Evolutionary conservation across 2,329 filamentous ascomycete species (phyloP).

Genomic region (Acrocalymma vagum): DNA sequence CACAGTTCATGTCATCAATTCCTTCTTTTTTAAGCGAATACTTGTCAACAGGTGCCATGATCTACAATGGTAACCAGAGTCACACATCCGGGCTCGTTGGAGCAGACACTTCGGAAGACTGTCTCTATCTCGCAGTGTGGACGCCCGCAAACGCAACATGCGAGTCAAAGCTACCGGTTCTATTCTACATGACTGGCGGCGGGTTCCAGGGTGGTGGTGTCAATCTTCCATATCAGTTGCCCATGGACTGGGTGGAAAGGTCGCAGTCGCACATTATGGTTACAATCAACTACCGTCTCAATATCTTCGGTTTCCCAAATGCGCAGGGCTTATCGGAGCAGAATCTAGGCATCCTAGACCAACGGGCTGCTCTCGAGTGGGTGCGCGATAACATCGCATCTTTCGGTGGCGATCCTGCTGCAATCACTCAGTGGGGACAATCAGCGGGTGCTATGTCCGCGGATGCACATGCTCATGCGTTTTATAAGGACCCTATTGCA

Average conservation of each 20-base stretch:
- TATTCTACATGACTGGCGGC: slow-evolving; percentile 58
- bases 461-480: slow-evolving; percentile 58
- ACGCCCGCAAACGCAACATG: slow-evolving; percentile 38
- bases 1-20: slow-evolving; percentile 36
- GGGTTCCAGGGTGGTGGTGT: slow-evolving; percentile 54
- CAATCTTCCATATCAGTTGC: slow-evolving; percentile 45
- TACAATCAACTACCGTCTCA: slow-evolving; percentile 36
- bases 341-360: slow-evolving; percentile 47
- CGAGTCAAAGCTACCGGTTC: slow-evolving; percentile 47
- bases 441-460: slow-evolving; percentile 42
- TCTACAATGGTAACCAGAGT: slow-evolving; percentile 42
- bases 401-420: slow-evolving; percentile 29
- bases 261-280: slow-evolving; percentile 36
- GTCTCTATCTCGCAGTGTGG: slow-evolving; percentile 56
- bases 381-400: slow-evolving; percentile 44
- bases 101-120: slow-evolving; percentile 48
- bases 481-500: slow-evolving; percentile 55
- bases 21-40: slow-evolving; percentile 38
- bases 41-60: slow-evolving; percentile 40
- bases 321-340: slow-evolving; percentile 28
- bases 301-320: slow-evolving; percentile 46
- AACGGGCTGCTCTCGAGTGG: slow-evolving; percentile 44
- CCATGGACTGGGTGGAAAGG: slow-evolving; percentile 22
- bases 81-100: slow-evolving; percentile 20
- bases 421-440: slow-evolving; percentile 45